phyloP scores from a whole-genome alignment of 2,329 filamentous ascomycete genomes.

The Madurella fahalii region DNA sequence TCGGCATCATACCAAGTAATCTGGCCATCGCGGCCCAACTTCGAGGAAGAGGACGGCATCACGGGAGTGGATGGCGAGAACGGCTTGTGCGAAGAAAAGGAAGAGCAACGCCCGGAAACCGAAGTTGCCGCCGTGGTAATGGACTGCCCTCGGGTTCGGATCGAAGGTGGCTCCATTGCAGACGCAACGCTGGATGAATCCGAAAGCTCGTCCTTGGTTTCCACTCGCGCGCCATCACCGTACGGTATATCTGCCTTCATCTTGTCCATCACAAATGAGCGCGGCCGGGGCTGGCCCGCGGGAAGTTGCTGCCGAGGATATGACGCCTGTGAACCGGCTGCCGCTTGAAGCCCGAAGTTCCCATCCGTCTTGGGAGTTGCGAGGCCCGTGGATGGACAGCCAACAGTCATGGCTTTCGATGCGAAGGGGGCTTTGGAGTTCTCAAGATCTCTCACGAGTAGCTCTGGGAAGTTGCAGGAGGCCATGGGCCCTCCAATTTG shows the following conservation, averaged over 20 bases:
- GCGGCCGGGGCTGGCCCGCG: background rate
- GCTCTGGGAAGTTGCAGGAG: slow-evolving; percentile 50
- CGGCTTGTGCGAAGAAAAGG: slow-evolving; percentile 25
- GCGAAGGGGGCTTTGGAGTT: slow-evolving; percentile 45
- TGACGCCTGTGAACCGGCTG: slow-evolving; percentile 4
- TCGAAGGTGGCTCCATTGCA: slow-evolving; percentile 32
- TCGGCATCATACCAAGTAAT: slow-evolving; percentile 25
- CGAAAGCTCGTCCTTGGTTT: slow-evolving; percentile 5
- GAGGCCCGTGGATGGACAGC: slow-evolving; percentile 39
- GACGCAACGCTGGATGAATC: slow-evolving; percentile 36
- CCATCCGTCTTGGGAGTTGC: slow-evolving; percentile 26
- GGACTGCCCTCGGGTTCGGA: slow-evolving; percentile 35
- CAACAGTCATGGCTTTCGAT: slow-evolving; percentile 50
- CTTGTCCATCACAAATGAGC: slow-evolving; percentile 1
- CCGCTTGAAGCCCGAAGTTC: slow-evolving; percentile 3
- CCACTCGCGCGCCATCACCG: slow-evolving; percentile 1
- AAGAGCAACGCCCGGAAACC: slow-evolving; percentile 33
- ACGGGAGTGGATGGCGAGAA: slow-evolving; percentile 11
- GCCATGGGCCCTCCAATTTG: slow-evolving; percentile 19
- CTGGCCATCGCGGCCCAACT: slow-evolving; percentile 2
- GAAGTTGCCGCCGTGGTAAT: slow-evolving; percentile 40
- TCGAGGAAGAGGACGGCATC: slow-evolving; percentile 9
- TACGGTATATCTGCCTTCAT: background rate
- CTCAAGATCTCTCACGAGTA: slow-evolving; percentile 53
- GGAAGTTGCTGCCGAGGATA: slow-evolving; percentile 2